Evolutionary conservation across 768 basidiomycete genomes (phyloP), one percentile per base, ranked within the genome.

Genomic region (Royoungia palumana): DNA sequence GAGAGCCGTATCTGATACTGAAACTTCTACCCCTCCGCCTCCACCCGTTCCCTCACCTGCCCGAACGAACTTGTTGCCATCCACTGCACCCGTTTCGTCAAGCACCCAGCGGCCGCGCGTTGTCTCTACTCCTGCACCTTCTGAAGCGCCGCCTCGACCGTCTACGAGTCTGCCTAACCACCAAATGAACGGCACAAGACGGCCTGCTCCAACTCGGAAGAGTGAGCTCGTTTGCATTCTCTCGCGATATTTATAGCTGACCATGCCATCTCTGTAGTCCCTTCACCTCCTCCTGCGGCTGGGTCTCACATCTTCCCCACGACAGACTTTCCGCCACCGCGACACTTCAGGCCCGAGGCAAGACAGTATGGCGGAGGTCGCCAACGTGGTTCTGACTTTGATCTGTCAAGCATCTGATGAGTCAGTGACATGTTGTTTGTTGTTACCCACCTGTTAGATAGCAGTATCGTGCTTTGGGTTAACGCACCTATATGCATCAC

Each of bases 311-410:
- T 75, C 14, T 93, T 90, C 62, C 88, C 87, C 7, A 78, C 83
- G n/a, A 70, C 73, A 13, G 87, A 83, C 43, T 90, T 92, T 62
- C 90, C 90, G 1, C 81, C 82, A 13, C 90, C 90, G 5, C 79
- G 88, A 35, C 72, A 73, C 22, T 92, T 90, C 64, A 63, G 64
- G 30, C 60, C 65, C 6, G 70, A 63, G 27, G 57, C 63, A 24
- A 85, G 76, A 60, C 71, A 72, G 35, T 94, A 94, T 62, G 69
- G 66, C 12, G 83, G 82, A 61, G 85, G 87, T 25, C 80, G 82
- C 44, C 69, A 73, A 57, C 75, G 74, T 48, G 90, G 90, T n/a
- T 82, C 85, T 57, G 75, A 80, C 47, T 91, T 90, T 70, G 79
- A 89, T 67, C 51, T 79, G 27, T 64, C 65, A 13, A 63, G 53